Conservation (phyloP, 2,329 filamentous ascomycete species). For the Aspergillus chevalieri region DNA sequence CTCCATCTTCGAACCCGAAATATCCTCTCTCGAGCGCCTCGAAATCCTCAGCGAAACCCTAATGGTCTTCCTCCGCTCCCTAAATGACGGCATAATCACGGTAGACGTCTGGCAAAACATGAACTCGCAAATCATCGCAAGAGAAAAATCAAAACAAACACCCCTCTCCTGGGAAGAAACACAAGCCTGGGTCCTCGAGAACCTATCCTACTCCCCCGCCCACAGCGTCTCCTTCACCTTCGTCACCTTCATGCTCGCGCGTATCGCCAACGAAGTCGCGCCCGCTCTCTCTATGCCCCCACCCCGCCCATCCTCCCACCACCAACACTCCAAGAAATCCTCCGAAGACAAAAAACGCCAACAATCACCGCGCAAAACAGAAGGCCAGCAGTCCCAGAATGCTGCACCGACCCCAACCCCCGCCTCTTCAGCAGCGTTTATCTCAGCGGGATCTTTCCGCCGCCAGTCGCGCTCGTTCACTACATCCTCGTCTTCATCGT, state of each 20-base stretch:
- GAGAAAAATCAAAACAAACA: constrained; percentile 45
- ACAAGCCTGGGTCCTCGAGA: constrained; percentile 62
- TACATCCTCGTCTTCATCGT: constrained; percentile 24
- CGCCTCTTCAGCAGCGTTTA: constrained; percentile 22
- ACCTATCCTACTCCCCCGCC: constrained; percentile 63
- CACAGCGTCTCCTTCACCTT: constrained; percentile 90
- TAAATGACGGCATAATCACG: constrained; percentile 75
- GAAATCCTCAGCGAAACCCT: constrained; percentile 69
- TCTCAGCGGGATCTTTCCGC: constrained; percentile 24
- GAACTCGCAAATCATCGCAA: constrained; percentile 51
- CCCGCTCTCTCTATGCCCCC: constrained; percentile 27
- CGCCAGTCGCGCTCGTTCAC: constrained; percentile 20
- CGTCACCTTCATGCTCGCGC: constrained; percentile 67
- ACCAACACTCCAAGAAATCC: constrained; percentile 1
- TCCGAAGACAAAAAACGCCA: constrained; percentile 1
- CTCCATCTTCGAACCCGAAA: constrained; percentile 57
- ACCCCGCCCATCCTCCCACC: neutral
- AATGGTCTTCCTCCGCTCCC: constrained; percentile 64
- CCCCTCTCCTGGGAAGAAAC: constrained; percentile 49
- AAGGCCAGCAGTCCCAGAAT: constrained; percentile 5
- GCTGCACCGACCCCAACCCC: constrained; percentile 13
- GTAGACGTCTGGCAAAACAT: constrained; percentile 63
- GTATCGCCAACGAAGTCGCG: constrained; percentile 51
- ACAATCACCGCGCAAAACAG: constrained; percentile 4
- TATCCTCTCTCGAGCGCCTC: constrained; percentile 60